Conservation (phyloP, 1,284 basidiomycete genomes). For the Calocybe gambosa region DNA sequence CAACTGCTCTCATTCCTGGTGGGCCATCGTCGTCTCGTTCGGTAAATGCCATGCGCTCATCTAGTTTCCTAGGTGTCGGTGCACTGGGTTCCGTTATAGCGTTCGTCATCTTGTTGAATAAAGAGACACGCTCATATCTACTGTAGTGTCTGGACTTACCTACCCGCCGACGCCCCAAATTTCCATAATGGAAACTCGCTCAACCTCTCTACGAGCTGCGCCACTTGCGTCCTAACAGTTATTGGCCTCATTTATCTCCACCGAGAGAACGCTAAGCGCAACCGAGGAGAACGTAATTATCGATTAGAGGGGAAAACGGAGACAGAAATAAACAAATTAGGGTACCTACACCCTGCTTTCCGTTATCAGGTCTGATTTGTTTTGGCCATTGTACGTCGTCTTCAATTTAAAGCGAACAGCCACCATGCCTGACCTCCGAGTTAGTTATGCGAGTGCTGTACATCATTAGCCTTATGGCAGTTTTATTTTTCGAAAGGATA, state of each 20-base stretch:
- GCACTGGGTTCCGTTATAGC: constrained; percentile 33
- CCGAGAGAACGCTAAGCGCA: constrained; percentile 35
- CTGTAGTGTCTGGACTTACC: constrained; percentile 30
- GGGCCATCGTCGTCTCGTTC: neutral
- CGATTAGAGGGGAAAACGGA: constrained; percentile 30
- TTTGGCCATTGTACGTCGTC: too few relatives aligned
- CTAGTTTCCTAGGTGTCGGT: constrained; percentile 24
- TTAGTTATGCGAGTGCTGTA: too few relatives aligned
- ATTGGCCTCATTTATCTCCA: constrained; percentile 29
- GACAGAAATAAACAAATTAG: constrained; percentile 32
- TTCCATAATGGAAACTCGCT: constrained; percentile 39
- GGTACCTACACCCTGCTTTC: constrained; percentile 38
- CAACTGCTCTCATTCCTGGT: constrained; percentile 31
- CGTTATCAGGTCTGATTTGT: constrained; percentile 31
- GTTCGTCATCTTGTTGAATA: constrained; percentile 17
- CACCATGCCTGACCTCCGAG: too few relatives aligned
- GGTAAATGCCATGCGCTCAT: too few relatives aligned
- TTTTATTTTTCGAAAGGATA: too few relatives aligned
- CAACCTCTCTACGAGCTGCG: constrained; percentile 32
- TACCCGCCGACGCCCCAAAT: constrained; percentile 33
- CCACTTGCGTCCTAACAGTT: constrained; percentile 25
- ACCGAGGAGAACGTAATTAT: constrained; percentile 33
- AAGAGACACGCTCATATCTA: neutral
- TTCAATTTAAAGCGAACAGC: too few relatives aligned
- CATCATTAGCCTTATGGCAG: too few relatives aligned